These are phyloP conservation scores for Aureobasidium sp. DNA, from an alignment of 2,329 filamentous ascomycete species.

Conservation along the genomic window DNA sequence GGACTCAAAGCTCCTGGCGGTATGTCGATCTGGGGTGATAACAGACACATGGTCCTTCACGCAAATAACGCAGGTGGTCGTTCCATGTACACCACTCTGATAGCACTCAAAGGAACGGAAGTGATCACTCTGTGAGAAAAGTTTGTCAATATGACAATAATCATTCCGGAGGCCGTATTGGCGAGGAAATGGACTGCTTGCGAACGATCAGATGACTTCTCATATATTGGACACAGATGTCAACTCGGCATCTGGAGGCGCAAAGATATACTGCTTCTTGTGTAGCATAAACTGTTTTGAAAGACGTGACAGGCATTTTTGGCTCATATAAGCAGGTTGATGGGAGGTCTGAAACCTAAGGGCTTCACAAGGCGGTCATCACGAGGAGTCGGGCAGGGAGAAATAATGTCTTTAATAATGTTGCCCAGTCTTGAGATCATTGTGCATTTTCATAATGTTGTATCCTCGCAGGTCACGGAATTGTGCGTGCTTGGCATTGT, in stretches of 20 bases:
- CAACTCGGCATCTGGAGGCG: not conserved
- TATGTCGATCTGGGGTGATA: constrained; percentile 25
- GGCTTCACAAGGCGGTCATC: not conserved
- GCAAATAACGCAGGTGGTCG: constrained; percentile 22
- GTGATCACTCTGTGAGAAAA: not conserved
- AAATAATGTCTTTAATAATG: not conserved
- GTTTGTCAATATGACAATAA: not conserved
- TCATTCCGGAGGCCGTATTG: not conserved
- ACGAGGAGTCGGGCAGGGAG: not conserved
- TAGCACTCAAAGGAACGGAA: constrained; percentile 6
- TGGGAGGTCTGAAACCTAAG: not conserved
- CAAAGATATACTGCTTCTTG: not conserved
- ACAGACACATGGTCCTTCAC: constrained; percentile 28
- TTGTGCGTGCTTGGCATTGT: constrained; percentile 1
- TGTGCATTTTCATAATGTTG: not conserved
- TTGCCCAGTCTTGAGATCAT: not conserved
- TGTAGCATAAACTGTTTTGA: not conserved
- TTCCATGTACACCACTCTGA: constrained; percentile 18
- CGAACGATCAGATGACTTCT: not conserved
- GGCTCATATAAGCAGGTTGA: not conserved
- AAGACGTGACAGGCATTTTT: not conserved
- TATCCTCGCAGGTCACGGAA: not conserved
- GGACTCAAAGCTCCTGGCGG: constrained; percentile 28
- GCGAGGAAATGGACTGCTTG: too few relatives aligned
- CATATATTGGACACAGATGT: not conserved